These are phyloP conservation scores for Alternaria triticina DNA, from an alignment of 2,329 filamentous ascomycete species.

Conservation along the genomic window DNA sequence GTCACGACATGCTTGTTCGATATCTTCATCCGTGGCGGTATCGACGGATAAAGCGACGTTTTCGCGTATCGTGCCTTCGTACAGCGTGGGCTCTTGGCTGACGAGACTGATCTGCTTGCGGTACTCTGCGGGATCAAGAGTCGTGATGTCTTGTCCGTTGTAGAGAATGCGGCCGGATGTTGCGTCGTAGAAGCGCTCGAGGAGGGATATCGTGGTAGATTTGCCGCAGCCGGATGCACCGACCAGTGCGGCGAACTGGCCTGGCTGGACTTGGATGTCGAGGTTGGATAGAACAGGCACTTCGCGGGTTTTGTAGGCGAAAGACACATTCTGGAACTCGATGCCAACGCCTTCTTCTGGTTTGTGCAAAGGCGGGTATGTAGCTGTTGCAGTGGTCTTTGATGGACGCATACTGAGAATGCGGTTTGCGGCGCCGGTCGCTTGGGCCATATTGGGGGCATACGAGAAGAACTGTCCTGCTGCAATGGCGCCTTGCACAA, in stretches of 20 bases:
- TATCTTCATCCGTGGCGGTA: slow-evolving; percentile 33
- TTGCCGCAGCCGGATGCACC: slow-evolving; percentile 74
- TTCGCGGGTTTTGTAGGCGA: slow-evolving; percentile 87
- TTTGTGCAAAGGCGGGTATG: slow-evolving; percentile 17
- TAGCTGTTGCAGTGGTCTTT: slow-evolving; percentile 5
- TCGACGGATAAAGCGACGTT: slow-evolving; percentile 48
- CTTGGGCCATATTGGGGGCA: slow-evolving; percentile 54
- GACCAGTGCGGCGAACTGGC: slow-evolving; percentile 74
- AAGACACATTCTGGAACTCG: slow-evolving; percentile 92
- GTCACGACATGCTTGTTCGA: slow-evolving; percentile 42
- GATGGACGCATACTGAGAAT: slow-evolving; percentile 44
- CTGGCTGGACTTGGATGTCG: slow-evolving; percentile 57
- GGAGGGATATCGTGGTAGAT: slow-evolving; percentile 69
- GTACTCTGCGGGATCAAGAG: slow-evolving; percentile 47
- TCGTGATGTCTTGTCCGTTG: slow-evolving; percentile 47
- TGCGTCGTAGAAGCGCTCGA: slow-evolving; percentile 73
- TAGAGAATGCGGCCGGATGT: slow-evolving; percentile 68
- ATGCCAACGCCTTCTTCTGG: slow-evolving; percentile 53
- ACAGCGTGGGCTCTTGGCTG: slow-evolving; percentile 55
- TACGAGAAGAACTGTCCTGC: slow-evolving; percentile 53
- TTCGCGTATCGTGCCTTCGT: slow-evolving; percentile 52
- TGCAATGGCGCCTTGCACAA: slow-evolving; percentile 53
- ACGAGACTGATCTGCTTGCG: slow-evolving; percentile 54
- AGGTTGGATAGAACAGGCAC: slow-evolving; percentile 66
- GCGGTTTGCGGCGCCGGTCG: slow-evolving; percentile 45